A percentile compares a stretch with the other conserved stretches of the same genome.
These are phyloP conservation scores for Letharia lupina DNA, from an alignment of 495 filamentous ascomycete species.

Conservation along the genomic window DNA sequence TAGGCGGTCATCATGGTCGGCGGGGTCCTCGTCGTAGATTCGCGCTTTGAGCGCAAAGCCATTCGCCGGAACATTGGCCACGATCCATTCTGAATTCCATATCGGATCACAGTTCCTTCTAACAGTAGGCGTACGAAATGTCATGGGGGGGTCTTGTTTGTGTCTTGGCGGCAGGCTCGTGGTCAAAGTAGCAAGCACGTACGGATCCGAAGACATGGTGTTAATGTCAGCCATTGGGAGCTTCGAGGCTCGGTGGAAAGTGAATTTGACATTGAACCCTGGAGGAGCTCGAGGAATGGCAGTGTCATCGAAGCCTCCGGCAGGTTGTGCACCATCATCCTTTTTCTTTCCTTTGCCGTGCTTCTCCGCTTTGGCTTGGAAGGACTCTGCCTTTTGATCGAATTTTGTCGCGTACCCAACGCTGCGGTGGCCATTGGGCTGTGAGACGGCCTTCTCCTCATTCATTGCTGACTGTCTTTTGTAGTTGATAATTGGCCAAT, in stretches of 20 bases:
- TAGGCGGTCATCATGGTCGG: conserved; percentile 78
- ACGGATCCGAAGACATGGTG: conserved; percentile 76
- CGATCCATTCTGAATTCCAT: conserved; percentile 82
- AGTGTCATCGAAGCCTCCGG: conserved; percentile 72
- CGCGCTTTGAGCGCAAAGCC: conserved; percentile 75
- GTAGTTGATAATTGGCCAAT: not conserved
- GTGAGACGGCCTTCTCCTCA: conserved; percentile 4
- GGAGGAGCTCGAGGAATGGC: conserved; percentile 62
- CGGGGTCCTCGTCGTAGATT: conserved; percentile 80
- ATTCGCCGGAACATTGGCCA: conserved; percentile 70
- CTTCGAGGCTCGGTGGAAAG: conserved; percentile 69
- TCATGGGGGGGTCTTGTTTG: conserved; percentile 65
- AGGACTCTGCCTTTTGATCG: conserved; percentile 48
- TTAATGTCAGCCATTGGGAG: conserved; percentile 75
- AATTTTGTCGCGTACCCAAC: conserved; percentile 35
- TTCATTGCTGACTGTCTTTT: not conserved
- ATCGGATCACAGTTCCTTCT: conserved; percentile 58
- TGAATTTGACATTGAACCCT: conserved; percentile 79
- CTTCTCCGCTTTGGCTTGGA: conserved; percentile 43
- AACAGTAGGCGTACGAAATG: conserved; percentile 69
- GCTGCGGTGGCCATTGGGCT: conserved; percentile 22
- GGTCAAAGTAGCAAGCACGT: conserved; percentile 59
- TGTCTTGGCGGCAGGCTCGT: conserved; percentile 59
- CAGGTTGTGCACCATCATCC: conserved; percentile 41
- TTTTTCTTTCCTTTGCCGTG: conserved; percentile 22